Percentiles rank a stretch among this genome's conserved stretches.
Conservation (phyloP, 1,284 basidiomycete genomes). For the Acaromyces ingoldii region DNA sequence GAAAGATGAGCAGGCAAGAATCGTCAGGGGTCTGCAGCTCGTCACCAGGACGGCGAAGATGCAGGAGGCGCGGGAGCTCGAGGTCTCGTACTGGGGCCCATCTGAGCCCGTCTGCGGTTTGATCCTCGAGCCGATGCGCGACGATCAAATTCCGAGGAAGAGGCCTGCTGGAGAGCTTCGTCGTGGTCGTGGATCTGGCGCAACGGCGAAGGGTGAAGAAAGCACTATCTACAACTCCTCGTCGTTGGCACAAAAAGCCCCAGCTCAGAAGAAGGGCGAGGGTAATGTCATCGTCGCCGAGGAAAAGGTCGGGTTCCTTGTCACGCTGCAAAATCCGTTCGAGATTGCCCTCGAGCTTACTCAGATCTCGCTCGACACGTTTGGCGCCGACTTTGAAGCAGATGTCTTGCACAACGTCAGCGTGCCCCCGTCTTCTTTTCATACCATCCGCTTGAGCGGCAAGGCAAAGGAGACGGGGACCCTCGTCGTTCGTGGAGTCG, state of each 20-base stretch:
- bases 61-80: constrained; percentile 28
- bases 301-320: constrained; percentile 72
- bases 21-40: constrained; percentile 25
- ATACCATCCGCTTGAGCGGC: constrained; percentile 68
- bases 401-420: constrained; percentile 57
- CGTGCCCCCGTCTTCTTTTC: constrained; percentile 69
- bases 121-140: constrained; percentile 69
- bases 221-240: constrained; percentile 18
- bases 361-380: constrained; percentile 72
- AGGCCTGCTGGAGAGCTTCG: constrained; percentile 53
- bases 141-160: constrained; percentile 68
- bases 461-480: constrained; percentile 63
- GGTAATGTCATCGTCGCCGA: constrained; percentile 65
- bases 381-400: constrained; percentile 70
- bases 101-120: constrained; percentile 68
- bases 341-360: constrained; percentile 83
- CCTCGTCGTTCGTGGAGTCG: constrained; percentile 71
- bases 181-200: neutral
- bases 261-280: constrained; percentile 8
- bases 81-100: constrained; percentile 52
- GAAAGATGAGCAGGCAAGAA: constrained; percentile 44
- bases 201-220: constrained; percentile 1
- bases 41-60: constrained; percentile 23
- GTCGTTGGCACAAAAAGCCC: constrained; percentile 4
- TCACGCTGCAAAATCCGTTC: constrained; percentile 84